Conservation (phyloP, 2,329 filamentous ascomycete genomes). For the Ascochyta koolunga region DNA sequence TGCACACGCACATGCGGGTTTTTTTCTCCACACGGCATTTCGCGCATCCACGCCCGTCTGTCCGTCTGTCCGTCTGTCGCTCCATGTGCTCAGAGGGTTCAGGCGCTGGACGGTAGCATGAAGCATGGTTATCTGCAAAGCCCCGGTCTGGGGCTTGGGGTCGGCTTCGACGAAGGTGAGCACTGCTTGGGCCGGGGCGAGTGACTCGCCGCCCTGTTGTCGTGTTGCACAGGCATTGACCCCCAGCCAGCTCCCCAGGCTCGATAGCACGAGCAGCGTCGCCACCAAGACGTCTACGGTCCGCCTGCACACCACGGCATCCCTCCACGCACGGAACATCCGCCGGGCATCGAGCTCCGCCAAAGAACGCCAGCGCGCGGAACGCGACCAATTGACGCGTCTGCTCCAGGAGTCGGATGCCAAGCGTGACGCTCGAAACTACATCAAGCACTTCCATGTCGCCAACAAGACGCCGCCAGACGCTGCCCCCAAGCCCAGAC, state of each 20-base stretch:
- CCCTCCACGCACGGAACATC: conserved; percentile 17
- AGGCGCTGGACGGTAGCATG: conserved; percentile 38
- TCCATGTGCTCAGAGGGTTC: conserved; percentile 10
- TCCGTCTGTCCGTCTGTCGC: background rate
- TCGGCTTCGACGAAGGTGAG: conserved; percentile 31
- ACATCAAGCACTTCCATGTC: conserved; percentile 80
- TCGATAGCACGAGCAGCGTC: conserved; percentile 27
- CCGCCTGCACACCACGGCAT: conserved; percentile 21
- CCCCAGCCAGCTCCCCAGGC: conserved; percentile 22
- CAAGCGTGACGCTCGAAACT: conserved; percentile 89
- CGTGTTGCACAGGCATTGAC: conserved; percentile 13
- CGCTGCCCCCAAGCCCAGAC: conserved; percentile 17
- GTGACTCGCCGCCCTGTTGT: conserved; percentile 10
- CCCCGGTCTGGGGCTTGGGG: conserved; percentile 43
- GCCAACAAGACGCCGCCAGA: conserved; percentile 26
- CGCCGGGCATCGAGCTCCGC: conserved; percentile 35
- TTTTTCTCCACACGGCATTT: conserved; percentile 13
- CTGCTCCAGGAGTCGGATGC: conserved; percentile 87
- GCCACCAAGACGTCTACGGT: conserved; percentile 4
- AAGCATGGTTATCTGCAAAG: conserved; percentile 48
- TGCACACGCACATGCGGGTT: conserved; percentile 13
- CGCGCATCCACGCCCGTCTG: conserved; percentile 6
- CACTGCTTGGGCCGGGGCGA: background rate
- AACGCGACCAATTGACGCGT: conserved; percentile 46
- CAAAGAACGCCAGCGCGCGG: conserved; percentile 45